Base-by-base conservation (phyloP, 768 basidiomycete genomes). In the Gautieria morchelliformis region DNA sequence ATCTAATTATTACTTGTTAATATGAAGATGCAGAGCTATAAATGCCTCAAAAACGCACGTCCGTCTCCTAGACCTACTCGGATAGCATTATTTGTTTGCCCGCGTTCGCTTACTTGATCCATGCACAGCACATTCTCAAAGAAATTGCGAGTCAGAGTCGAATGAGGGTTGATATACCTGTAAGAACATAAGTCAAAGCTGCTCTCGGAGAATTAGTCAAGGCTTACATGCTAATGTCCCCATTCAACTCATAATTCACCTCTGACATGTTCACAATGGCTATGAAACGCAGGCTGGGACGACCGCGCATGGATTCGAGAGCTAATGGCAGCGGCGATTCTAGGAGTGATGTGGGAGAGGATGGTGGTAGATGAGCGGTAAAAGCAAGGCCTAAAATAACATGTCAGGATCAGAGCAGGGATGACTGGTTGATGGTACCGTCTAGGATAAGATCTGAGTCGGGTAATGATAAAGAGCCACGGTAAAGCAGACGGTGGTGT, bases 221-320 rank as follows among this genome's bases (percentile, higher is more conserved):
- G 19, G 32, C 56, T 52, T 67, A 79, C 79, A 79, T 68, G 56
- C 68, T 66, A 22, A 78, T 71, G 22, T 73, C 81, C 15, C 78
- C 80, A 39, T 73, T 73, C 46, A 78, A 75, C 66, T 89, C 87
- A 59, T 82, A 66, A 70, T 78, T 84, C 0, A 87, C 65, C 52
- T 84, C 79, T 39, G 72, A 66, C 40, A 87, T 67, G 30, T 71
- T 73, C 17, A 79, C 75, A 0, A 74, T 72, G 3, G 81, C 84
- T 50, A 81, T 71, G 58, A 86, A 77, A 37, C 79, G 74, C 19
- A 90, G 69, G 24, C 78, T 77, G 1, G 83, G 84, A 19, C 85
- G 70, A 17, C 86, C 84, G 40, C 87, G 86, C 86, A 90, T 88
- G 67, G 82, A 87, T 69, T 89, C 88, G 52, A 90, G 66, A 0